phyloP scores from a whole-genome alignment of 2,329 filamentous ascomycete genomes.

The Colletotrichum filicis region DNA sequence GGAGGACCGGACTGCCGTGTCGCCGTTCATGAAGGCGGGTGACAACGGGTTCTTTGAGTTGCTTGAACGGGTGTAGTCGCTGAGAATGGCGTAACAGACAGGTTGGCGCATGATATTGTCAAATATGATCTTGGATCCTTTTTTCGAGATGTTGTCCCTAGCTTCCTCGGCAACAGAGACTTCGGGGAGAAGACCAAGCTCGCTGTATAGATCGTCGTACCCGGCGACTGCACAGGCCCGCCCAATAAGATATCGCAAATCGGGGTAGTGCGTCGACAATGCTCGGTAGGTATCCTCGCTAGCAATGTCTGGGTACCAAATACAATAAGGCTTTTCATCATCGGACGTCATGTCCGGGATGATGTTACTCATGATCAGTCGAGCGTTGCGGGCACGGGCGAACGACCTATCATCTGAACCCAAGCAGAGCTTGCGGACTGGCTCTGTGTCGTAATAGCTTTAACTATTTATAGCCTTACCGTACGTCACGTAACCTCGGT shows the following conservation, averaged over 20 bases:
- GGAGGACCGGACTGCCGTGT: slow-evolving; percentile 44
- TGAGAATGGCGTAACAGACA: slow-evolving; percentile 46
- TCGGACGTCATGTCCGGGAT: slow-evolving; percentile 41
- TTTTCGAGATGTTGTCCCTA: slow-evolving; percentile 40
- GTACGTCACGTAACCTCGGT: too few relatives aligned
- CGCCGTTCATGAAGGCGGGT: slow-evolving; percentile 45
- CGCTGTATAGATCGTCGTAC: slow-evolving; percentile 47
- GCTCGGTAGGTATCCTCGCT: slow-evolving; percentile 48
- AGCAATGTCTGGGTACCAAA: slow-evolving; percentile 52
- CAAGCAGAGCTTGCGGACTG: slow-evolving; percentile 2
- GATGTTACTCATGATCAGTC: slow-evolving; percentile 48
- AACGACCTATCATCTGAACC: not conserved
- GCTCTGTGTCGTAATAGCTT: too few relatives aligned
- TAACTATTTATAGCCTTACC: too few relatives aligned
- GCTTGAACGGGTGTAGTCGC: slow-evolving; percentile 47
- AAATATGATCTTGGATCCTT: slow-evolving; percentile 42
- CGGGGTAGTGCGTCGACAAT: slow-evolving; percentile 44
- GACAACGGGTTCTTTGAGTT: slow-evolving; percentile 13
- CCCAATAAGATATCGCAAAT: slow-evolving; percentile 51
- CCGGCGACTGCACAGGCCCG: slow-evolving; percentile 53
- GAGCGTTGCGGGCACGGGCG: slow-evolving; percentile 41
- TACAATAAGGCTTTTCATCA: slow-evolving; percentile 50
- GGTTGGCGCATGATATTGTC: slow-evolving; percentile 43
- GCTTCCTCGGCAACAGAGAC: slow-evolving; percentile 53
- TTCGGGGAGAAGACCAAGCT: slow-evolving; percentile 51